Conservation (phyloP, 2,329 filamentous ascomycete species). For the Neonectria coccinea region DNA sequence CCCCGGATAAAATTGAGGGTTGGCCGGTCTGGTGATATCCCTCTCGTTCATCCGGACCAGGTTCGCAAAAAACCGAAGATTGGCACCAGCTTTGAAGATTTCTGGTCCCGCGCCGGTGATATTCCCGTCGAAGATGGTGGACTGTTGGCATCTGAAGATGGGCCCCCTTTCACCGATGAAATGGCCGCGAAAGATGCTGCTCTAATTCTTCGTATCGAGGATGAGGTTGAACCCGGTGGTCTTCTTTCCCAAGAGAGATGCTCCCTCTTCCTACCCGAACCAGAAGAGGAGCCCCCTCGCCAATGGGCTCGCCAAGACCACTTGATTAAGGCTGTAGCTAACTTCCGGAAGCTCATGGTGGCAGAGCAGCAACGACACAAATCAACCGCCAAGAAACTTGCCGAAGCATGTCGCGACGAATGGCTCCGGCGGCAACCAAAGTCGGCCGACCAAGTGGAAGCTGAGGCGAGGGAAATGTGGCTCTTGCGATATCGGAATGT, state of each 20-base stretch:
- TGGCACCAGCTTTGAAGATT: slow-evolving; percentile 68
- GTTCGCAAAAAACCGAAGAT: slow-evolving; percentile 65
- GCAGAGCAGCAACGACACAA: slow-evolving; percentile 84
- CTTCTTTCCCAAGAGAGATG: slow-evolving; percentile 78
- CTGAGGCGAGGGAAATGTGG: slow-evolving; percentile 77
- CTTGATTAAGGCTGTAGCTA: slow-evolving; percentile 79
- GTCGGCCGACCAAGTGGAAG: slow-evolving; percentile 82
- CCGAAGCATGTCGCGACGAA: slow-evolving; percentile 80
- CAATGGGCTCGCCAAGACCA: slow-evolving; percentile 93
- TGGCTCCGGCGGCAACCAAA: slow-evolving; percentile 81
- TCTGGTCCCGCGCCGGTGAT: slow-evolving; percentile 61
- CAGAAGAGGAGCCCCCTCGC: slow-evolving; percentile 76
- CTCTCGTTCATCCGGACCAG: slow-evolving; percentile 70
- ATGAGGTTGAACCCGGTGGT: slow-evolving; percentile 80
- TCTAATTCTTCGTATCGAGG: slow-evolving; percentile 75
- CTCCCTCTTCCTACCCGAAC: slow-evolving; percentile 78
- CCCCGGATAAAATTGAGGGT: slow-evolving; percentile 64
- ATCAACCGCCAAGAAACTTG: slow-evolving; percentile 80
- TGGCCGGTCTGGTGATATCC: slow-evolving; percentile 56
- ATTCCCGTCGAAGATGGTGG: slow-evolving; percentile 71
- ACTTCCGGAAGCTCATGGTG: slow-evolving; percentile 83
- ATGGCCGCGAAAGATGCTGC: slow-evolving; percentile 75
- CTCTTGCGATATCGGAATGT: slow-evolving; percentile 78
- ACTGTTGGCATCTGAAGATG: slow-evolving; percentile 66
- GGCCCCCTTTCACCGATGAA: slow-evolving; percentile 68